Percentiles rank a stretch among this genome's conserved stretches.
phyloP scores from a whole-genome alignment of 345 rosid species.

The Kernera saxatilis region DNA sequence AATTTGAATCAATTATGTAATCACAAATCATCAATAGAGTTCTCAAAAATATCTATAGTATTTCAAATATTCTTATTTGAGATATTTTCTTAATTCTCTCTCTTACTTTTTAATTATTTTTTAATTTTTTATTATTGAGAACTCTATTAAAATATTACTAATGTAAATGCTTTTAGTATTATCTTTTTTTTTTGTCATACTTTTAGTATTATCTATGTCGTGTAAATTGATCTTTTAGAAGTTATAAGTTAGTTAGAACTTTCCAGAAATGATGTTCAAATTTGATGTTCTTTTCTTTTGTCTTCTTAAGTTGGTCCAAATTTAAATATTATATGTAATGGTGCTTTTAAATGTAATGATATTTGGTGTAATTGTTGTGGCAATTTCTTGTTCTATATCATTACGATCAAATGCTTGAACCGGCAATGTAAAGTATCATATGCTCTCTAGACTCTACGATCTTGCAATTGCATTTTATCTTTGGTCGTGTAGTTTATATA shows the following conservation, averaged over 20 bases:
- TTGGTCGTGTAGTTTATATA: neutral
- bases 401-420: neutral
- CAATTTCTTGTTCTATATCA: neutral
- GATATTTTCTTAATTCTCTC: too few species aligned
- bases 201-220: neutral
- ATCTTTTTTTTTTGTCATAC: too few species aligned
- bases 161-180: too few species aligned
- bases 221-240: conserved; percentile 1
- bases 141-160: too few species aligned
- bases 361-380: neutral
- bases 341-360: neutral
- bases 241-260: neutral
- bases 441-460: neutral
- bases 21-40: too few species aligned
- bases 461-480: neutral
- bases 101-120: too few species aligned
- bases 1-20: too few species aligned
- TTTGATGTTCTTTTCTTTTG: neutral
- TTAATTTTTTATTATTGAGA: too few species aligned
- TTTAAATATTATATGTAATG: neutral
- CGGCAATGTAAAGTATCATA: neutral
- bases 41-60: too few species aligned
- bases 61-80: too few species aligned
- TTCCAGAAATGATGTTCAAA: neutral
- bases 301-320: conserved; percentile 5